Evolutionary conservation across 1,284 basidiomycete species (phyloP).

Genomic region (Lentinula novae-zelandiae): DNA sequence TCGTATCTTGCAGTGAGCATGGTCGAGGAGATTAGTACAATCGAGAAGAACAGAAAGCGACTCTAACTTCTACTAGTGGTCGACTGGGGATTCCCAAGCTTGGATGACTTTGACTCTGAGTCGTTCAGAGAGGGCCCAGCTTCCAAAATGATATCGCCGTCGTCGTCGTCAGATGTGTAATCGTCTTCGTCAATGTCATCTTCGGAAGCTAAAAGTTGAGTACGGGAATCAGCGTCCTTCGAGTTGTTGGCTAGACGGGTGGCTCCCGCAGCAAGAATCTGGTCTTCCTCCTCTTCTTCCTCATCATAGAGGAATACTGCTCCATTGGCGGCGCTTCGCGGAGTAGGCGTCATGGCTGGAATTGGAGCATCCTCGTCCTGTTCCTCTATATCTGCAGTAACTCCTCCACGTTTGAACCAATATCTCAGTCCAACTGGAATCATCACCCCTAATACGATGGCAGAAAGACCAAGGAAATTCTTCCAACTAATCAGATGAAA

Average conservation of each 20-base stretch:
- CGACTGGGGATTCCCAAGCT: neutral
- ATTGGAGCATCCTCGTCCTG: conserved; percentile 20
- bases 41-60: neutral
- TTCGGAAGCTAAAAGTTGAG: conserved; percentile 30
- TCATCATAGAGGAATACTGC: conserved; percentile 16
- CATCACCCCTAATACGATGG: conserved; percentile 85
- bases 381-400: conserved; percentile 42
- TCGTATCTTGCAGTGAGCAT: neutral
- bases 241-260: conserved; percentile 33
- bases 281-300: conserved; percentile 35
- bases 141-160: conserved; percentile 64
- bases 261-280: conserved; percentile 51
- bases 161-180: conserved; percentile 44
- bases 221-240: conserved; percentile 19
- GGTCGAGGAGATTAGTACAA: neutral
- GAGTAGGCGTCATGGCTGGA: conserved; percentile 13
- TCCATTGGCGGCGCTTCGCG: neutral
- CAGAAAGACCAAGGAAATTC: conserved; percentile 80
- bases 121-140: conserved; percentile 48
- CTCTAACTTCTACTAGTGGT: neutral
- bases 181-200: conserved; percentile 29
- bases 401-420: conserved; percentile 59
- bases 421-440: conserved; percentile 88
- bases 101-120: neutral
- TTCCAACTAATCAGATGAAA: conserved; percentile 89